Base-by-base conservation (phyloP, 805 yeast species). In the Cyberlindnera bimundalis region DNA sequence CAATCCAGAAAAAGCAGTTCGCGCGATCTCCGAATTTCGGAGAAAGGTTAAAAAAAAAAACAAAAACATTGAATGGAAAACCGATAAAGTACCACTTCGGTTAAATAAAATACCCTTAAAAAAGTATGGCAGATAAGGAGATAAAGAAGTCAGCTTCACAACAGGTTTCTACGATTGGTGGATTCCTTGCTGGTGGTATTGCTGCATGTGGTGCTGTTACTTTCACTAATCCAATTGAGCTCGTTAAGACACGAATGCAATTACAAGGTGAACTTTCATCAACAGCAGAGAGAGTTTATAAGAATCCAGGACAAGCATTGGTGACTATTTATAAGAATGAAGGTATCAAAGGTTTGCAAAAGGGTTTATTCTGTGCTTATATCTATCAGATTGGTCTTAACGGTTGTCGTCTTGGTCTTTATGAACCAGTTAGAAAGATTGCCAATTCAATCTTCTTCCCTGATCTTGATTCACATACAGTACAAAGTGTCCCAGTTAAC, bases 161-260 rank as follows among this genome's bases (percentile, higher is more conserved):
- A 50, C 67, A 74, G 49, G 73, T 83, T 16, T 71, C 81, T 29
- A 78, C 86, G 3, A 50, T 71, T 11, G 95, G 95, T 16, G 95
- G 96, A 2, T 88, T 90, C 54, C 55, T 81, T 5, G 96, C 96
- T 4, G 97, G 96, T 41, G 96, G 93, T 8, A 43, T 84, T 13
- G 99, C 99, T 3, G 97, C 98, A 3, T 90, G 98, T 68, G 93
- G 95, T 40, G 98, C 99, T 0, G 99, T 93, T 33, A 91, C 97
- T 0, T 81, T 91, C 59, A 90, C 98, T 4, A 93, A 93, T 60
- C 99, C 99, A 6, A 83, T 93, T 48, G 99, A 93, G 64, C 70
- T 93, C 47, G 88, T 91, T 52, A 93, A 93, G 67, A 93, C 96
- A 8, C 71, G 98, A 66, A 85, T 91, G 95, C 99, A 93, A 63